These are phyloP conservation scores for Daedaleopsis sinensis DNA, from an alignment of 768 basidiomycete genomes.

Conservation along the genomic window DNA sequence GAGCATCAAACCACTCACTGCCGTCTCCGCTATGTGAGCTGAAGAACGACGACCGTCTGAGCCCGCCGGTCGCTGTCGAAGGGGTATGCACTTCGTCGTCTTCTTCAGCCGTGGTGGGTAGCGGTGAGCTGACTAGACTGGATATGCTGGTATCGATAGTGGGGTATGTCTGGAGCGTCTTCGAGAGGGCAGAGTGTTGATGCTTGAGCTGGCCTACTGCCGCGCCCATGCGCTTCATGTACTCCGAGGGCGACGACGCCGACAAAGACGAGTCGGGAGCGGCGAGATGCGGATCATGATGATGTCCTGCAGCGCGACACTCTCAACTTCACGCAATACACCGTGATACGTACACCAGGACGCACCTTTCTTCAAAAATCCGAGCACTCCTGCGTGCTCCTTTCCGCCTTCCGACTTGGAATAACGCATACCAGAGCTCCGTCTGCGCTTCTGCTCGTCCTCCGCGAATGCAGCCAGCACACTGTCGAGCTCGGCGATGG, in stretches of 20 bases:
- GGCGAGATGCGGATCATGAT: conserved; percentile 17
- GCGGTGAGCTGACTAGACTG: conserved; percentile 32
- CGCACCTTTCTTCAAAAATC: conserved; percentile 55
- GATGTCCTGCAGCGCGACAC: conserved; percentile 7
- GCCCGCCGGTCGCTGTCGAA: conserved; percentile 16
- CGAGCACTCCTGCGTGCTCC: conserved; percentile 45
- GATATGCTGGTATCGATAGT: conserved; percentile 29
- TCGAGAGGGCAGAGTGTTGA: conserved; percentile 57
- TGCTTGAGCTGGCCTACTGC: conserved; percentile 58
- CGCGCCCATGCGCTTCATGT: conserved; percentile 46
- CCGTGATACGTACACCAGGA: not conserved
- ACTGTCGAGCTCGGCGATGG: conserved; percentile 59
- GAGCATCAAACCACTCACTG: conserved; percentile 81
- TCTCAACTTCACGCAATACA: not conserved
- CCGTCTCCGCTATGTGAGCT: conserved; percentile 31
- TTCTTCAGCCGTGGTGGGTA: conserved; percentile 54
- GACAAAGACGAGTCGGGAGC: conserved; percentile 10
- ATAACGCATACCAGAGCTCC: conserved; percentile 12
- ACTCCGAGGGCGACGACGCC: conserved; percentile 19
- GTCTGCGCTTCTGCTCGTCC: conserved; percentile 42
- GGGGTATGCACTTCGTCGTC: conserved; percentile 35
- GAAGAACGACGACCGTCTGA: conserved; percentile 26
- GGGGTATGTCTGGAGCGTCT: conserved; percentile 24
- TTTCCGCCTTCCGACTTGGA: conserved; percentile 45
- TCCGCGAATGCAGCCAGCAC: conserved; percentile 48